phyloP scores from a whole-genome alignment of 768 basidiomycete species.

The Russula abietina region DNA sequence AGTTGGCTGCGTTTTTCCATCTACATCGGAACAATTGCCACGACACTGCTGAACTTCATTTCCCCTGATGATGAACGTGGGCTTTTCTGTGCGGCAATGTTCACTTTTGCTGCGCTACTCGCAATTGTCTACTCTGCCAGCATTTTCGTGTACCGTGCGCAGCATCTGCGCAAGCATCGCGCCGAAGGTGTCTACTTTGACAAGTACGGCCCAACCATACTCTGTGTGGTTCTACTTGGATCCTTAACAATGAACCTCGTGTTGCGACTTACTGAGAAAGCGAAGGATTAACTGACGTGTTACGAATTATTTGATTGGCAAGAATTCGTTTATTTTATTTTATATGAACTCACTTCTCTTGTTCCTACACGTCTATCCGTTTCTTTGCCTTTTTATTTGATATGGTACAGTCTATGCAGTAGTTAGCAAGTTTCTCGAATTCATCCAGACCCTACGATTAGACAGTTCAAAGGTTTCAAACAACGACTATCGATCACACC shows the following conservation, averaged over 20 bases:
- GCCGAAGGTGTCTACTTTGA: conserved; percentile 87
- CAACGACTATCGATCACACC: too few species aligned
- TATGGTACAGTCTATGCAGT: neutral
- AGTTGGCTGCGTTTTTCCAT: conserved; percentile 89
- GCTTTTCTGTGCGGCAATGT: conserved; percentile 79
- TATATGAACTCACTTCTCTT: neutral
- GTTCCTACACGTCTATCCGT: too few species aligned
- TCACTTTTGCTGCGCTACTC: conserved; percentile 84
- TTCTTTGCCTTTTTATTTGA: neutral
- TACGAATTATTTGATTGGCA: neutral
- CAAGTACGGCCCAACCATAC: conserved; percentile 74
- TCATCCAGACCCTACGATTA: too few species aligned
- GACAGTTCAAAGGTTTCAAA: too few species aligned
- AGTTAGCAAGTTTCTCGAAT: neutral
- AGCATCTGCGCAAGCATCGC: conserved; percentile 57
- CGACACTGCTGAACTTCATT: conserved; percentile 83
- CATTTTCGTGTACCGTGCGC: conserved; percentile 73
- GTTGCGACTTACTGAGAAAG: conserved; percentile 54
- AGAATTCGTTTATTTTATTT: neutral
- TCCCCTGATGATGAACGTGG: conserved; percentile 66
- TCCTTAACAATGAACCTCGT: conserved; percentile 74
- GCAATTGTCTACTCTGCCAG: conserved; percentile 82
- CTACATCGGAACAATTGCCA: conserved; percentile 84
- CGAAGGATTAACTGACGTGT: neutral
- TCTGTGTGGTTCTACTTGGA: conserved; percentile 62